Percentiles rank a stretch among this genome's conserved stretches.
Conservation (phyloP, 306 rosid species). For the Sicyos baderoa region DNA sequence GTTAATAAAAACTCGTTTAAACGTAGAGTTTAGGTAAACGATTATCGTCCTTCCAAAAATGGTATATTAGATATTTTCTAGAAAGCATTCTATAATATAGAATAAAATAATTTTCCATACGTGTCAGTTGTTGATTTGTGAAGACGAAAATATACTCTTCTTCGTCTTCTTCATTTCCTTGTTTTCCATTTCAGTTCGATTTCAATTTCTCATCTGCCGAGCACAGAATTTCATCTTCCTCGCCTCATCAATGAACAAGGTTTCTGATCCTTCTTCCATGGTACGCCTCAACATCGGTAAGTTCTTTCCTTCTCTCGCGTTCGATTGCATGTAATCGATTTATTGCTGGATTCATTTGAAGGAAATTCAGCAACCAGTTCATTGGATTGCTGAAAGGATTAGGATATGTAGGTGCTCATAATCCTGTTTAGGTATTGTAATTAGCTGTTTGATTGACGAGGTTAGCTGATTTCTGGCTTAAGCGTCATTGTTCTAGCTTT, state of each 20-base stretch:
- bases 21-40: too few species aligned
- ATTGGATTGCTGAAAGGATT: slow-evolving; percentile 17
- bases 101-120: too few species aligned
- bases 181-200: too few species aligned
- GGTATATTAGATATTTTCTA: too few species aligned
- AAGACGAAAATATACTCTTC: too few species aligned
- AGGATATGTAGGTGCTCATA: neutral
- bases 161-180: too few species aligned
- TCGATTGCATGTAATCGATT: neutral
- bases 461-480: neutral
- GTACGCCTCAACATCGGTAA: slow-evolving; percentile 72
- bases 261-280: slow-evolving; percentile 37
- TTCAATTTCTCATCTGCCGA: neutral
- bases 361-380: neutral
- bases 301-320: neutral
- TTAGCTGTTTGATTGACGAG: neutral
- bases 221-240: neutral
- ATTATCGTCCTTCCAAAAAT: too few species aligned
- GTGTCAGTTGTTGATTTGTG: too few species aligned
- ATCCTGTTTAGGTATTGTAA: neutral
- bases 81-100: too few species aligned
- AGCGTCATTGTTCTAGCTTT: neutral
- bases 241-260: slow-evolving; percentile 20
- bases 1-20: too few species aligned
- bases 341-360: neutral